phyloP scores from a whole-genome alignment of 1,284 basidiomycete species.

The Fomitopsis betulina region DNA sequence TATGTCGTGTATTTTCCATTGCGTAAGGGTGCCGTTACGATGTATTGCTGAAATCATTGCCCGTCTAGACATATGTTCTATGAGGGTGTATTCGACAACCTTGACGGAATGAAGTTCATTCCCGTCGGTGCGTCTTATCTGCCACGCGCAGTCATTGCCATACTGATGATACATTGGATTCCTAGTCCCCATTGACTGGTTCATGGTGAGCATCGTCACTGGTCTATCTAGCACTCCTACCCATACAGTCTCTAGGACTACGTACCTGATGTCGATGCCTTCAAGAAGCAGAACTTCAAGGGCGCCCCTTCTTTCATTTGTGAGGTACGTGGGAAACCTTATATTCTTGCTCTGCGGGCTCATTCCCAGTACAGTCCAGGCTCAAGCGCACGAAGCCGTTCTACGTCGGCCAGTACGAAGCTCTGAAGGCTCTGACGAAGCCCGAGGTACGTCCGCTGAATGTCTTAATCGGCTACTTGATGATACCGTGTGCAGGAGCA shows the following conservation, averaged over 20 bases:
- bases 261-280: conserved; percentile 38
- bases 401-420: conserved; percentile 60
- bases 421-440: conserved; percentile 48
- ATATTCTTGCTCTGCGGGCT: background rate
- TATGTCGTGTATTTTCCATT: conserved; percentile 12
- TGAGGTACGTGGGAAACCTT: conserved; percentile 31
- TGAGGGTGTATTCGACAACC: conserved; percentile 56
- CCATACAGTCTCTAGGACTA: conserved; percentile 25
- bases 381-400: conserved; percentile 59
- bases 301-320: conserved; percentile 48
- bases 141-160: conserved; percentile 7
- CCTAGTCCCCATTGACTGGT: conserved; percentile 30
- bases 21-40: background rate
- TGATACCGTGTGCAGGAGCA: conserved; percentile 40
- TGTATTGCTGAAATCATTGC: too few species aligned
- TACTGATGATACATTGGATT: conserved; percentile 7
- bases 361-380: conserved; percentile 40
- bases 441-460: conserved; percentile 36
- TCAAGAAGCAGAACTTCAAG: conserved; percentile 35
- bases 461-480: background rate
- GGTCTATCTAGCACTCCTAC: background rate
- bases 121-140: conserved; percentile 41
- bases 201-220: conserved; percentile 28
- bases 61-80: conserved; percentile 47
- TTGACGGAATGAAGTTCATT: conserved; percentile 58